Base-by-base conservation (phyloP, 208 protist genomes). In the Wallacemonas sp. region DNA sequence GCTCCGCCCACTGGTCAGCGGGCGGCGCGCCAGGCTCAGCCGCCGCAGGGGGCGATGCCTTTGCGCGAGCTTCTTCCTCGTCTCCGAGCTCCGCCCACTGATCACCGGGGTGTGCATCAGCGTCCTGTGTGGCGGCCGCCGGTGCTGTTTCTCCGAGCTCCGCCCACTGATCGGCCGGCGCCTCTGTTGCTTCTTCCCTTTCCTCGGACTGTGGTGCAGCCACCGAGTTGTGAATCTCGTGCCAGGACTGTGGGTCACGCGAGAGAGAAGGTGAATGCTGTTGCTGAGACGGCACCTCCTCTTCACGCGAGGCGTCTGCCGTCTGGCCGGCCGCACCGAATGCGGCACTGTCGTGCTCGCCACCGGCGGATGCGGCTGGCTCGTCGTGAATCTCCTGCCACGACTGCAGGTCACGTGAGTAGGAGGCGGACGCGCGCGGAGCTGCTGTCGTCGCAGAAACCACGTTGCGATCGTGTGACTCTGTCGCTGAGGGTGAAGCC, bases 181-280 rank as follows among this genome's bases (percentile, higher is more conserved):
- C 1, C 36, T 63, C 36, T 10, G 34, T 12, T 45, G 55, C 55
- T 24, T 62, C 55, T 19, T 10, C 55, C 4, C 33, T 36, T n/a
- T 50, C 59, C 6, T 34, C 38, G 5, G 41, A n/a, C n/a, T 34
- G 39, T 9, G 9, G 15, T n/a, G n/a, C n/a, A n/a, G n/a, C n/a
- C 19, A 29, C 36, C 24, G 63, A 15, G 17, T 41, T 32, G 29
- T 53, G 21, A 15, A 41, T 29, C 3, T 15, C 22, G 0, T 26
- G 42, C 60, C 34, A 54, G 17, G 55, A 44, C 55, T 62, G 38
- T n/a, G 55, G 24, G 34, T 62, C 55, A 33, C 46, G 21, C 5
- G 55, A 48, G 26, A 44, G 3, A 12, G 55, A 57, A 8, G 50
- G 50, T 3, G 46, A 27, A 8, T 48, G 58, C 29, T 33, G 30